Evolutionary conservation across 164 flowering plant genomes (phyloP).

Genomic region (Santalum album): DNA sequence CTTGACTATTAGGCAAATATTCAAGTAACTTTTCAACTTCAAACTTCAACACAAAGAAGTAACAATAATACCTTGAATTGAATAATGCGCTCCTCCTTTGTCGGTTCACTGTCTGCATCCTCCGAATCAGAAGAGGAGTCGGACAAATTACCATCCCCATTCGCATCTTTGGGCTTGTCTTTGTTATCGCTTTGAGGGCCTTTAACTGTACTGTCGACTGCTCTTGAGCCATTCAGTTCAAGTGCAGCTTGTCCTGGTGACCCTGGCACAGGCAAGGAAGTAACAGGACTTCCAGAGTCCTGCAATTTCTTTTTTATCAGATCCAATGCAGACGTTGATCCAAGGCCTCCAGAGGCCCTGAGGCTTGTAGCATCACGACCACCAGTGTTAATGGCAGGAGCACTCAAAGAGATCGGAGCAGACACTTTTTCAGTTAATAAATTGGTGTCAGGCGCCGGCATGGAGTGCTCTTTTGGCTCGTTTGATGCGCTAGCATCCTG

Average conservation of each 20-base stretch:
- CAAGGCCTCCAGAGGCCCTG: constrained; percentile 37
- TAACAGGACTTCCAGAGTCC: constrained; percentile 64
- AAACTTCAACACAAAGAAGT: constrained; percentile 1
- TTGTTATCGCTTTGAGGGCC: constrained; percentile 56
- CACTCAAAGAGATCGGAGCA: constrained; percentile 41
- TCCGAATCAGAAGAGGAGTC: constrained; percentile 95
- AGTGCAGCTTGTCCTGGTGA: constrained; percentile 24
- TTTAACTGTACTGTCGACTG: constrained; percentile 43
- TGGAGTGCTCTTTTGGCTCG: constrained; percentile 20
- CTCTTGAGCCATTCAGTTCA: constrained; percentile 58
- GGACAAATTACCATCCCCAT: constrained; percentile 64
- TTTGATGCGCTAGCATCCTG: constrained; percentile 37
- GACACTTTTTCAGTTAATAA: constrained; percentile 40
- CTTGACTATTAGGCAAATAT: not conserved
- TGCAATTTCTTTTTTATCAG: constrained; percentile 88
- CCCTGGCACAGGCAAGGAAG: constrained; percentile 41
- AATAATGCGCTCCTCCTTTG: constrained; percentile 69
- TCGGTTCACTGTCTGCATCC: constrained; percentile 76
- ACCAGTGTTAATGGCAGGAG: constrained; percentile 76
- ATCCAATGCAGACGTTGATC: constrained; percentile 85
- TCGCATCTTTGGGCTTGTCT: constrained; percentile 62
- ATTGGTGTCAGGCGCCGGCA: constrained; percentile 28
- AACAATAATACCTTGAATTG: constrained; percentile 73
- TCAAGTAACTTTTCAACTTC: not conserved
- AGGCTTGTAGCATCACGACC: constrained; percentile 78